Evolutionary conservation across 768 basidiomycete genomes (phyloP), one percentile per base, ranked within the genome.

Genomic region (Mycena olivaceomarginata): DNA sequence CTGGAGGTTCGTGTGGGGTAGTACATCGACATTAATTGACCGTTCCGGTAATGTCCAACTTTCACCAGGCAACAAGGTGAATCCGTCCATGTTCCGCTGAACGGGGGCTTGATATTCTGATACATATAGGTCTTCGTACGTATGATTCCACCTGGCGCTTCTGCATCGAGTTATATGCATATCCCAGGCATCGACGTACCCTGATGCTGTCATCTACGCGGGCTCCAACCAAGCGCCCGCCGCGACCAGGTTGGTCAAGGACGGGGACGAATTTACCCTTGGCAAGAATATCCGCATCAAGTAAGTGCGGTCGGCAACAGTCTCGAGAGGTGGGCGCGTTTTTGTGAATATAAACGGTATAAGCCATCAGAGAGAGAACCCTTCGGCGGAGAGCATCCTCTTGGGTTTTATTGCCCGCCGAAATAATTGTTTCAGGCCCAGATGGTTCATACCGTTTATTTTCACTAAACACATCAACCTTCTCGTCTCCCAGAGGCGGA

Each of bases 231-330:
- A 92, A 78, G 90, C 94, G 22, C 91, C 90, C 8, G 93, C 93
- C 0, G 83, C 96, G 65, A 94, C 95, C 9, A 87, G 93, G 11
- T 85, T 94, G 31, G 94, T 99, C 82, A 93, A 93, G 82, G 95
- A 98, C 86, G 92, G 93, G 73, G 94, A 96, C 81, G 92, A 93
- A 78, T 95, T 98, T 84, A 92, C 87, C 41, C 82, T 99, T n/a
- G 94, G 93, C 13, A 88, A 92, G 20, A 87, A 89, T 75, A 89
- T 95, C 72, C 88, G 85, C 60, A 88, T 96, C 86, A 92, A 86
- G 94, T 93, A 53, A 22, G 53, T 22, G n/a, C 48, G 77, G 16
- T 39, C 80, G 63, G 62, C 70, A 40, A 11, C 15, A 45, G 15
- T 7, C 2, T 45, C 43, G 11, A 45, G 4, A 45, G 43, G 43